phyloP scores from a whole-genome alignment of 495 filamentous ascomycete species.

The Aspergillus asperescens region DNA sequence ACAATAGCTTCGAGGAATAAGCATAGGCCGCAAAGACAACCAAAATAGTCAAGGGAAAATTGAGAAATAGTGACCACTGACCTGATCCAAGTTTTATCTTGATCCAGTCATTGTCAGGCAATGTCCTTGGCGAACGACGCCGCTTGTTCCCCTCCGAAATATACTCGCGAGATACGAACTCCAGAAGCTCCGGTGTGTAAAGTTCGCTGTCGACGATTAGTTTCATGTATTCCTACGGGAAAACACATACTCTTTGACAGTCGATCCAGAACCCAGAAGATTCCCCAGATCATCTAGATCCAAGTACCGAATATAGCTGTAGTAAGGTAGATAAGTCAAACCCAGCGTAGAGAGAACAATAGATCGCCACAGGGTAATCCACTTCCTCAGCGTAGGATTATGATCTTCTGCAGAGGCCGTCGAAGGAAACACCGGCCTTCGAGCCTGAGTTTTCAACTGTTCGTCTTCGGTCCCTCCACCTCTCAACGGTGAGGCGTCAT shows the following conservation, averaged over 20 bases:
- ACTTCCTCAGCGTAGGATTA: conserved; percentile 35
- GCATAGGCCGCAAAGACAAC: background rate
- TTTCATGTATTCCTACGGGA: background rate
- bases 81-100: conserved; percentile 20
- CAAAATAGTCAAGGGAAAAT: background rate
- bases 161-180: conserved; percentile 23
- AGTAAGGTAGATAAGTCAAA: conserved; percentile 63
- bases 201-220: conserved; percentile 34
- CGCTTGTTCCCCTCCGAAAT: conserved; percentile 22
- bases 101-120: conserved; percentile 16
- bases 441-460: conserved; percentile 24
- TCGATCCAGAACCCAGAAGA: conserved; percentile 44
- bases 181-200: conserved; percentile 44
- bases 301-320: conserved; percentile 58
- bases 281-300: conserved; percentile 55
- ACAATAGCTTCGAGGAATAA: conserved; percentile 37
- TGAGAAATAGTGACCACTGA: conserved; percentile 11
- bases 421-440: conserved; percentile 12
- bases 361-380: conserved; percentile 62
- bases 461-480: conserved; percentile 36
- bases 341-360: conserved; percentile 62
- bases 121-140: conserved; percentile 17
- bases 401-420: conserved; percentile 11
- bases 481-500: conserved; percentile 36
- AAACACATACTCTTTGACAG: conserved; percentile 32